Percentiles rank a stretch among this genome's conserved stretches.
Evolutionary conservation across 2,329 filamentous ascomycete genomes (phyloP).

Genomic region (Pseudogymnoascus sp.): DNA sequence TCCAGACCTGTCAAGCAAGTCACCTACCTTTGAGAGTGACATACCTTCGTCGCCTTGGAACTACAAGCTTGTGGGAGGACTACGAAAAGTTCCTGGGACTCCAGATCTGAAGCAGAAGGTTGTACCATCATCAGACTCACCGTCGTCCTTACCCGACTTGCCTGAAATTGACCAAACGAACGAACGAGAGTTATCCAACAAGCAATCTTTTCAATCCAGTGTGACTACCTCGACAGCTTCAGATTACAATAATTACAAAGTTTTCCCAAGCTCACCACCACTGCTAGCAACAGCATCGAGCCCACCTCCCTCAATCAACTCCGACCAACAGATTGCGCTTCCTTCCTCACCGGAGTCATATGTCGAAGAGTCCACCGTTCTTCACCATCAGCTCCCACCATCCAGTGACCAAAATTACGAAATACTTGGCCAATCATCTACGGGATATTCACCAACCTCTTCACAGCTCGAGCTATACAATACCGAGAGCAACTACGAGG

Average conservation of each 20-base stretch:
- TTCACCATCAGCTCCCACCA: conserved; percentile 2
- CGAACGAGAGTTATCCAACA: conserved; percentile 24
- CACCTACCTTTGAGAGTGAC: conserved; percentile 24
- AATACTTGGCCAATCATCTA: conserved; percentile 44
- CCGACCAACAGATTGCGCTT: conserved; percentile 1
- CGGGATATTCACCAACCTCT: conserved; percentile 22
- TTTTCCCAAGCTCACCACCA: conserved; percentile 20
- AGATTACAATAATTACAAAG: conserved; percentile 28
- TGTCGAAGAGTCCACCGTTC: conserved; percentile 7
- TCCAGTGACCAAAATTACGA: conserved; percentile 38
- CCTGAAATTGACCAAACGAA: conserved; percentile 16
- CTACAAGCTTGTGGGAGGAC: conserved; percentile 27
- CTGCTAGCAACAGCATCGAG: conserved; percentile 19
- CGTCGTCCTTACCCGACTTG: conserved; percentile 1
- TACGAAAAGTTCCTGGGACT: conserved; percentile 29
- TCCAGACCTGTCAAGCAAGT: conserved; percentile 20
- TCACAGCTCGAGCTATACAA: conserved; percentile 14
- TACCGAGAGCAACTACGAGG: conserved; percentile 41
- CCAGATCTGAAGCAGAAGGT: conserved; percentile 26
- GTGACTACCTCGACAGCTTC: conserved; percentile 25
- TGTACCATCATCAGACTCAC: conserved; percentile 1
- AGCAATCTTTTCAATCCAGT: conserved; percentile 27
- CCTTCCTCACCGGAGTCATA: not conserved
- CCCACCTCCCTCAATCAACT: conserved; percentile 15
- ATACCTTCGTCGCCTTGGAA: conserved; percentile 26